phyloP scores from a whole-genome alignment of 805 yeast species.

The Vanderwaltozyma tropicalis region DNA sequence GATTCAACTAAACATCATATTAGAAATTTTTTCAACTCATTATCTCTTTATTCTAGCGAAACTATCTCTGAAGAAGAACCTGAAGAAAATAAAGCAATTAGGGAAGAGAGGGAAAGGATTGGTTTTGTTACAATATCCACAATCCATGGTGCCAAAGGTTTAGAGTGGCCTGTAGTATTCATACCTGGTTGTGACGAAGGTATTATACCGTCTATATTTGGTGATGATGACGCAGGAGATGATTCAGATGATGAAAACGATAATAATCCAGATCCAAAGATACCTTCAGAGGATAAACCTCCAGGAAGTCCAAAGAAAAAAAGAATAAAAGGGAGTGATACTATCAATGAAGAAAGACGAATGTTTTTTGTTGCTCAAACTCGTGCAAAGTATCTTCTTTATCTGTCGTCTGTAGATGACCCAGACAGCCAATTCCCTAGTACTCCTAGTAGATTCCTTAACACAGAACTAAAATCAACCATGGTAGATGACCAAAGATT shows the following conservation, averaged over 20 bases:
- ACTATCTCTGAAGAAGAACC: conserved; percentile 4
- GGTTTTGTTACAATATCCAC: conserved; percentile 56
- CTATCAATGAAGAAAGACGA: conserved; percentile 66
- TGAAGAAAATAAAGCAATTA: conserved; percentile 7
- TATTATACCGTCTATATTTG: conserved; percentile 47
- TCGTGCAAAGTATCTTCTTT: conserved; percentile 56
- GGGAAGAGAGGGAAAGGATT: conserved; percentile 13
- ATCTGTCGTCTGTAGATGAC: conserved; percentile 28
- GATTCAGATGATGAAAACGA: conserved; percentile 9
- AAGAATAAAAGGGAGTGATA: conserved; percentile 7
- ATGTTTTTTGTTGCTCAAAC: conserved; percentile 84
- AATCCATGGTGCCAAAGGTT: conserved; percentile 85
- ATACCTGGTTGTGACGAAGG: conserved; percentile 64
- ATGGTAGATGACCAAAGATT: conserved; percentile 21
- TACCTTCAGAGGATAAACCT: conserved; percentile 2
- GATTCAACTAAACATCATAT: conserved; percentile 8
- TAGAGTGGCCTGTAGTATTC: conserved; percentile 92
- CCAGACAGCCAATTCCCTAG: conserved; percentile 16
- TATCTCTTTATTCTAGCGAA: conserved; percentile 25
- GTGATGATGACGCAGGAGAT: conserved; percentile 15
- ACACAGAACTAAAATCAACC: conserved; percentile 18
- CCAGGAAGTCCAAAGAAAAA: conserved; percentile 5
- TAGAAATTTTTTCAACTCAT: conserved; percentile 29
- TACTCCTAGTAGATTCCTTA: conserved; percentile 25
- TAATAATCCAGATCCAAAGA: conserved; percentile 3